Evolutionary conservation across 2,329 filamentous ascomycete genomes (phyloP), one percentile per base, ranked within the genome.

Genomic region (Trichoderma cornu-damae): DNA sequence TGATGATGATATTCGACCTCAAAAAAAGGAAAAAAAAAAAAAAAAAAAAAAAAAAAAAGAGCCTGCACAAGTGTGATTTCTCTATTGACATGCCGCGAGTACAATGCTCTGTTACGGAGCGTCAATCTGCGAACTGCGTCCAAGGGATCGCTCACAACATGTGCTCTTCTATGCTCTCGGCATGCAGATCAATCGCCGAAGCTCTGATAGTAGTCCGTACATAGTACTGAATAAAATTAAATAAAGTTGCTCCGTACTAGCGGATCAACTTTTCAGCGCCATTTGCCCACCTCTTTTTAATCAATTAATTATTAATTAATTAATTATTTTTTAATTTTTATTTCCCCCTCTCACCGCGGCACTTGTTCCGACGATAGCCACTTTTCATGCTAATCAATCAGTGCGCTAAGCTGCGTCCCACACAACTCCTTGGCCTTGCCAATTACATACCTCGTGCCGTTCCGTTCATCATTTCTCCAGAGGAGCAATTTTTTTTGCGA

Each of bases 311-410:
- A n/a, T n/a, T n/a, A n/a, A n/a, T n/a, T n/a, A n/a, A n/a, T n/a
- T n/a, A n/a, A n/a, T n/a, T n/a, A n/a, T n/a, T n/a, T n/a, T n/a
- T n/a, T n/a, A n/a, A n/a, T n/a, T n/a, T n/a, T n/a, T n/a, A n/a
- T n/a, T n/a, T n/a, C n/a, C n/a, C n/a, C 43, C 30, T 28, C n/a
- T 35, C n/a, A 24, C 32, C 20, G 51, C 26, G 40, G 57, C 57
- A 43, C 57, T 49, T 50, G 42, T 49, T 44, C 56, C 57, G 57
- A 59, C 43, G 52, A 56, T 59, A 59, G 51, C 57, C 57, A 59
- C 49, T 55, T 56, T 50, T 32, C 24, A 32, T 22, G 37, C n/a
- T n/a, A n/a, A n/a, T n/a, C 44, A 47, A 26, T 24, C 22, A n/a
- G 26, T 18, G 34, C 47, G n/a, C n/a, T n/a, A 9, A 30, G 16